Evolutionary conservation across 352 stramenopile species (phyloP), one percentile per base, ranked within the genome.

Genomic region (Phytopythium delawarense): DNA sequence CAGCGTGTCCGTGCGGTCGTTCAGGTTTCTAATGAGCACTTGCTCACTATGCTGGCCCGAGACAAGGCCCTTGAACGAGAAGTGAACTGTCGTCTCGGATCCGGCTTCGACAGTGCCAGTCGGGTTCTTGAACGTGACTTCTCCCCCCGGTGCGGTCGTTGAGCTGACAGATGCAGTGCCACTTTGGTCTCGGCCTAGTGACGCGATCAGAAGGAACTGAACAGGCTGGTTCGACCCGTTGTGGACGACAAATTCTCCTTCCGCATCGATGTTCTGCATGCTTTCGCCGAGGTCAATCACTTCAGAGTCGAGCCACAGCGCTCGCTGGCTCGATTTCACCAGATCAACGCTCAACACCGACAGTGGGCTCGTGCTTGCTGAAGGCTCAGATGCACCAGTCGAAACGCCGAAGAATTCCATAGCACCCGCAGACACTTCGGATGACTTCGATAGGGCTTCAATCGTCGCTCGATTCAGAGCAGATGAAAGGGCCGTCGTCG

Each of bases 11-110:
- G 92, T 63, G 16, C 87, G 85, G 61, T 94, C 84, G n/a, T 74
- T 91, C 15, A 96, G 73, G 64, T 96, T 96, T 15, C 86, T 76
- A 37, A 96, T 70, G 16, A 94, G 61, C 58, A 96, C 88, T 57
- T 91, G 83, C 34, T 94, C 84, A 28, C 67, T 76, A 54, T 94
- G 86, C 35, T 93, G 81, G 7, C 88, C 88, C 42, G 85, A 84
- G 18, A 71, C 69, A 49, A 53, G 71, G 15, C 78, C 84, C 60
- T 74, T 81, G 72, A 91, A 94, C 28, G 74, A 77, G 61, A 96
- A 96, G n/a, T 68, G 52, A 51, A 88, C 78, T 30, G 63, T 69
- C 30, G 78, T 66, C 20, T 67, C 70, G 11, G 78, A 83, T 25
- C 74, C 74, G 11, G 78, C 70, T 48, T 85, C 71, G 21, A 96